Evolutionary conservation across 345 rosid species (phyloP), one percentile per base, ranked within the genome.

Genomic region (Gossypioides kirkii): DNA sequence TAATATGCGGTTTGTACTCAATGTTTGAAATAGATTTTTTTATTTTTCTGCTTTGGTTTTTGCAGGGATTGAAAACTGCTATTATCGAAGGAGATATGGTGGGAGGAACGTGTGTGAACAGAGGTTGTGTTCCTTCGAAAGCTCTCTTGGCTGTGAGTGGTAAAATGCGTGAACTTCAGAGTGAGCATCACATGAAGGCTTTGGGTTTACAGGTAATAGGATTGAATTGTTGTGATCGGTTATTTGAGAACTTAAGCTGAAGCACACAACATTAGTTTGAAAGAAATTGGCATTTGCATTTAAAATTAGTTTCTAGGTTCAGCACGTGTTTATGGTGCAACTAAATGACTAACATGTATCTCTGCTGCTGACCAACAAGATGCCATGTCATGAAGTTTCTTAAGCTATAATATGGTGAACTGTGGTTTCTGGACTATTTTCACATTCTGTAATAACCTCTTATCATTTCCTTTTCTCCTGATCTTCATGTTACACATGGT

Each of bases 61-160:
- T 23, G 63, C 77, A 96, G 98, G 98, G 98, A 53, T 86, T 93
- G 63, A 96, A 93, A 87, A 91, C 97, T 70, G 99, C 98, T 10
- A 87, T 96, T 18, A 86, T 93, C 4, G 99, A 96, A 82, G 98
- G 99, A 74, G 96, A 96, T 80, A 98, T 93, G 55, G 87, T 95
- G 70, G 99, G 99, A 74, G 99, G 99, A 75, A 93, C 98, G 66
- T 96, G 98, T 71, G 99, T 95, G 49, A 95, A 95, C 82, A 86
- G 99, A 88, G 99, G 99, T 0, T 92, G 99, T 82, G 98, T 95
- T 61, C 99, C 99, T 84, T 95, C 98, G 4, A 95, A 92, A 82
- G 98, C 99, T 70, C 98, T 95, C 64, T 78, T 92, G 70, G 99
- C 99, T 60, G 99, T 95, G 43, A 92, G 99, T 77, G 99, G 99